Evolutionary conservation across 208 protist genomes (phyloP).

Genomic region (Spongospora subterranea): DNA sequence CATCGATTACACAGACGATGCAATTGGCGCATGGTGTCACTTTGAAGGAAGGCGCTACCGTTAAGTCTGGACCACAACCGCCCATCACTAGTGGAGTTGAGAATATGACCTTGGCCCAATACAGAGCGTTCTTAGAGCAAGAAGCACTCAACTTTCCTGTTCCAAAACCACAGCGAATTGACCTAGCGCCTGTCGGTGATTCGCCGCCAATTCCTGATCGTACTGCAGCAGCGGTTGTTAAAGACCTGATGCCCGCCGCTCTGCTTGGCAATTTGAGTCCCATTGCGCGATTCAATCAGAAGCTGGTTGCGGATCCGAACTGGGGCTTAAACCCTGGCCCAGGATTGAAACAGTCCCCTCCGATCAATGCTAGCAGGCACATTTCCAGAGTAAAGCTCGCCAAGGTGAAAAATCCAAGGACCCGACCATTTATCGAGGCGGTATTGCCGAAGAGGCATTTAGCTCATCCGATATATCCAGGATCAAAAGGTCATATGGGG

Average conservation of each 20-base stretch:
- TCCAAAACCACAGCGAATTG: not conserved
- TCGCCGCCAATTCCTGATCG: too few relatives aligned
- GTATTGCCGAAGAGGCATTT: not conserved
- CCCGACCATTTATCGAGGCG: conserved; percentile 1
- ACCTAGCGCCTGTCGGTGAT: not conserved
- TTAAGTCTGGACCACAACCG: not conserved
- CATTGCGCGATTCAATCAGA: not conserved
- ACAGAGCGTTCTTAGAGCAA: conserved; percentile 27
- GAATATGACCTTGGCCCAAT: conserved; percentile 39
- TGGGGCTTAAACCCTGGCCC: conserved; percentile 19
- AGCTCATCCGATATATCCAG: conserved; percentile 1
- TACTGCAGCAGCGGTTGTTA: too few relatives aligned
- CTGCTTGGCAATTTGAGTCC: not conserved
- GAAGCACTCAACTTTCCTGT: not conserved
- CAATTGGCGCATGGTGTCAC: not conserved
- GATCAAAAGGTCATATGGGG: conserved; percentile 27
- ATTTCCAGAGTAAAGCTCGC: not conserved
- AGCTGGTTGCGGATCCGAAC: conserved; percentile 27
- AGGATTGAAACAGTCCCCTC: not conserved
- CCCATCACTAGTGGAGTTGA: not conserved
- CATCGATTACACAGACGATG: conserved; percentile 24
- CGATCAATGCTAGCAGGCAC: not conserved
- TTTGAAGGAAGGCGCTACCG: not conserved
- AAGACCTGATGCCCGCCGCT: not conserved
- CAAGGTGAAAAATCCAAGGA: not conserved